A percentile compares a stretch with the other conserved stretches of the same genome.
phyloP scores from a whole-genome alignment of 83 land plant species.

The Thuja plicata region DNA sequence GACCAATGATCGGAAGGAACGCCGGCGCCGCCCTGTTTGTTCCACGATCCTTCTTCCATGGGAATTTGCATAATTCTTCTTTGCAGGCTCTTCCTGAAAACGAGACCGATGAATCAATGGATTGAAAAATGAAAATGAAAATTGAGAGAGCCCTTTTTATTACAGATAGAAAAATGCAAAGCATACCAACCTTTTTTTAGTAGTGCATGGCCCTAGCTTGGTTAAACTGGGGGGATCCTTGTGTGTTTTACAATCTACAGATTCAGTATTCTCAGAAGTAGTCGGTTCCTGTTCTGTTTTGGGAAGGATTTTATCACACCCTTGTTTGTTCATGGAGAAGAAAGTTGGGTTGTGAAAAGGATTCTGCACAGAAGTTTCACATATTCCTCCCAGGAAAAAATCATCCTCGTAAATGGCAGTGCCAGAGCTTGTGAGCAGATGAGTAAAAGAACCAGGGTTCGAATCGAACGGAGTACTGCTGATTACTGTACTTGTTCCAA shows the following conservation, averaged over 20 bases:
- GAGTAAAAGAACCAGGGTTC: neutral
- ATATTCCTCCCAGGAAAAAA: too few relatives aligned
- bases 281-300: neutral
- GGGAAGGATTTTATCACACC: neutral
- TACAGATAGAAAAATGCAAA: neutral
- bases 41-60: slow-evolving; percentile 35
- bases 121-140: neutral
- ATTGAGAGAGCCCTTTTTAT: neutral
- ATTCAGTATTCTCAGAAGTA: neutral
- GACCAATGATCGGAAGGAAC: slow-evolving; percentile 73
- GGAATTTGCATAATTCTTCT: slow-evolving; percentile 52
- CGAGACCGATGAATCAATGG: neutral
- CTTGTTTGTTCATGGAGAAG: neutral
- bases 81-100: neutral
- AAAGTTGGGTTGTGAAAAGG: too few relatives aligned
- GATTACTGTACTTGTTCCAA: neutral
- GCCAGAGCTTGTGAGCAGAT: neutral
- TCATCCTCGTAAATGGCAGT: neutral
- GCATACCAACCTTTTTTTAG: neutral
- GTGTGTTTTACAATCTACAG: neutral
- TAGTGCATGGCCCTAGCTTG: neutral
- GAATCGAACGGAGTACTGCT: neutral
- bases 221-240: neutral
- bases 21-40: slow-evolving; percentile 38
- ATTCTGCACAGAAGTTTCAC: too few relatives aligned